Conservation (phyloP, 2,329 filamentous ascomycete genomes). For the Xylariaceae sp. region DNA sequence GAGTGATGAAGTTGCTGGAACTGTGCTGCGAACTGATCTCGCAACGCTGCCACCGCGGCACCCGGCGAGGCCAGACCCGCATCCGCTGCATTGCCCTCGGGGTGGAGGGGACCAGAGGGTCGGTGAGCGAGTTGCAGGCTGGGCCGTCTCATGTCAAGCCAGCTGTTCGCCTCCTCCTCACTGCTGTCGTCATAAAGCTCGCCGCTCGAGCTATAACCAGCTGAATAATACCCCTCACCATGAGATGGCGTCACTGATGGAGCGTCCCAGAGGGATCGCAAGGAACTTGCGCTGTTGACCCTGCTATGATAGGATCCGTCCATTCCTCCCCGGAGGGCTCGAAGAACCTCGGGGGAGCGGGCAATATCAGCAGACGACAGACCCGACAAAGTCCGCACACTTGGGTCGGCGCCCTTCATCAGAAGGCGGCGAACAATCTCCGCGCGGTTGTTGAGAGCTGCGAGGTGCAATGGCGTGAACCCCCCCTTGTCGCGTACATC, state of each 20-base stretch:
- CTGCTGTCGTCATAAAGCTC: conserved; percentile 29
- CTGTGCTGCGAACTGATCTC: conserved; percentile 66
- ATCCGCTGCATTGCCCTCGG: conserved; percentile 24
- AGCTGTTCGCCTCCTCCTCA: conserved; percentile 33
- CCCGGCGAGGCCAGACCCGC: conserved; percentile 44
- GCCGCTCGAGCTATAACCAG: conserved; percentile 32
- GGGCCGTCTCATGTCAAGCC: conserved; percentile 30
- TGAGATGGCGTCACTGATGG: conserved; percentile 27
- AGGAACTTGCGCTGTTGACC: conserved; percentile 59
- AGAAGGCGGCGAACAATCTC: conserved; percentile 72
- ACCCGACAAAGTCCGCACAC: conserved; percentile 60
- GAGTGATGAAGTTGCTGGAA: conserved; percentile 70
- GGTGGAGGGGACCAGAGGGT: conserved; percentile 14
- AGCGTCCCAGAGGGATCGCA: conserved; percentile 60
- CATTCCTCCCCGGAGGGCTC: conserved; percentile 54
- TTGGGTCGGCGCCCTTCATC: conserved; percentile 64
- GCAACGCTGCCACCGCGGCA: conserved; percentile 60
- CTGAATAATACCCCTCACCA: conserved; percentile 31
- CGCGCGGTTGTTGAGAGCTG: conserved; percentile 65
- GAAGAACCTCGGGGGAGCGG: conserved; percentile 54
- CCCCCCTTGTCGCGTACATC: conserved; percentile 70
- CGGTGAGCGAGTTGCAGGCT: conserved; percentile 15
- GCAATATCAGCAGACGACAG: conserved; percentile 66
- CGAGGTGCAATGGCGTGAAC: conserved; percentile 76
- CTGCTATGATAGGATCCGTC: conserved; percentile 52